A percentile compares a stretch with the other conserved stretches of the same genome.
phyloP scores from a whole-genome alignment of 495 filamentous ascomycete genomes.

The Recurvomyces mirabilis region DNA sequence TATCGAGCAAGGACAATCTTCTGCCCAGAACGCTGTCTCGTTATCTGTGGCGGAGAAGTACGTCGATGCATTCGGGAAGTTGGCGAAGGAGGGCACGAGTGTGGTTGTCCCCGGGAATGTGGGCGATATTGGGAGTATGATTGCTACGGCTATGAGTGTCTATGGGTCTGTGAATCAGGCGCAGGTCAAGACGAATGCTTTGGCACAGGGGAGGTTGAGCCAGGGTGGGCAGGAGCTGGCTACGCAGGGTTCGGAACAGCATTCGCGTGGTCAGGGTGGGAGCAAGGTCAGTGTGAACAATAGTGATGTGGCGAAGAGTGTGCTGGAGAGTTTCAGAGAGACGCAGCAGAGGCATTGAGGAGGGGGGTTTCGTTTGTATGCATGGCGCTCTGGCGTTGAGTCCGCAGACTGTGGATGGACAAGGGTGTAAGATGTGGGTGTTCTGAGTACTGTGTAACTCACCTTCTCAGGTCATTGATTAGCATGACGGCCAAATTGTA shows the following conservation, averaged over 20 bases:
- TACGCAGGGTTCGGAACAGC: constrained; percentile 11
- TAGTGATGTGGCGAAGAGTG: constrained; percentile 22
- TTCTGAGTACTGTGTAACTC: neutral
- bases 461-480: too few species aligned
- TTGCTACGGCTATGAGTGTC: constrained; percentile 87
- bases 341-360: constrained; percentile 22
- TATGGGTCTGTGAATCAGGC: constrained; percentile 85
- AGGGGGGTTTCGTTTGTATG: neutral
- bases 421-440: neutral
- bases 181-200: constrained; percentile 61
- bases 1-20: constrained; percentile 57
- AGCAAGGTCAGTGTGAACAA: constrained; percentile 33
- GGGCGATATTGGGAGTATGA: constrained; percentile 95
- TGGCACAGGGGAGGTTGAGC: constrained; percentile 40
- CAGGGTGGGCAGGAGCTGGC: constrained; percentile 1
- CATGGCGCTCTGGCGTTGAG: constrained; percentile 1
- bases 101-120: constrained; percentile 95
- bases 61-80: constrained; percentile 82
- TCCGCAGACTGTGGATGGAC: neutral
- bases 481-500: too few species aligned
- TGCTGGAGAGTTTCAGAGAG: constrained; percentile 24
- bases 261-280: constrained; percentile 1
- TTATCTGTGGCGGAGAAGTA: constrained; percentile 94
- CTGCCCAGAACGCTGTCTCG: constrained; percentile 71
- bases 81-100: constrained; percentile 87